Base-by-base conservation (phyloP, 2,329 filamentous ascomycete species). In the Hymenoscyphus salicellus region DNA sequence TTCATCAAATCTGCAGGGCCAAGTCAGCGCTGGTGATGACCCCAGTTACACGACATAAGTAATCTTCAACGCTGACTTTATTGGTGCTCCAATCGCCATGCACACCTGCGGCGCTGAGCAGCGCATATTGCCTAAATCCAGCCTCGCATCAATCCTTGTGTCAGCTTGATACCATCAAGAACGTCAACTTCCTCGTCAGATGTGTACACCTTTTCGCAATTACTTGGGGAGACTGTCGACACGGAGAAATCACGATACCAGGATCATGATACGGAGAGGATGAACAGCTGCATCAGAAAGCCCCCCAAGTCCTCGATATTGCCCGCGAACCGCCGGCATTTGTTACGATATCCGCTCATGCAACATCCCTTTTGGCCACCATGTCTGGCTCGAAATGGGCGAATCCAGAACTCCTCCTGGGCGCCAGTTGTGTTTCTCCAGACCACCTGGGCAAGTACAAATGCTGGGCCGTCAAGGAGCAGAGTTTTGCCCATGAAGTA, bases 401-500 rank as follows among this genome's bases (percentile, higher is more conserved):
- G 33, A 43, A 63, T 30, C 65, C 68, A 63, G 64, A 68, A 38
- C 57, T 68, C 11, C 67, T 67, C 14, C 59, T 66, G 26, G 67
- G 65, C 14, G 26, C 58, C 1, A 56, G 38, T 20, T 58, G 49
- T 56, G 32, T n/a, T 11, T 64, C 66, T 23, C 8, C 66, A 30
- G 65, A 65, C 41, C 6, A 59, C 1, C 41, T 66, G 2, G 63
- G 58, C 4, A 55, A 33, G 28, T 63, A 65, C 57, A 67, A 64
- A 20, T 66, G 61, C 55, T 70, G 68, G 68, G 28, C 49, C 16
- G 5, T 70, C 36, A 66, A 66, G 49, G 67, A 67, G 14, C 59
- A 66, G 16, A 70, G 68, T 58, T 64, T 65, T 10, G 68, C 67
- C 1, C 65, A 69, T 49, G 33, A 59, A 32, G 49, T 65, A 36